phyloP scores from a whole-genome alignment of 2,329 filamentous ascomycete genomes.

The Hysterium pulicare region DNA sequence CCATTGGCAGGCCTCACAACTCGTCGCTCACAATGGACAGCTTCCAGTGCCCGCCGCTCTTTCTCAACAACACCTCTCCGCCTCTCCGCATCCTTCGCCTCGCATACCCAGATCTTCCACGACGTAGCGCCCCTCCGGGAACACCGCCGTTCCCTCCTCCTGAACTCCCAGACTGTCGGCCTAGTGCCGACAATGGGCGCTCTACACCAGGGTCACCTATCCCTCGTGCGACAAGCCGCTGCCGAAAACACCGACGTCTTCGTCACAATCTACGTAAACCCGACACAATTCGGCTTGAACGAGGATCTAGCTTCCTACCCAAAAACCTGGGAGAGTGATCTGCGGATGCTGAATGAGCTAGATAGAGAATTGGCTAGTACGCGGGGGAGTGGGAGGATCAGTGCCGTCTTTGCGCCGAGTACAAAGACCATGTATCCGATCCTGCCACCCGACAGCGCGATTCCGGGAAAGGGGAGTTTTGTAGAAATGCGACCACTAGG shows the following conservation, averaged over 20 bases:
- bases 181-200: constrained; percentile 98
- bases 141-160: constrained; percentile 64
- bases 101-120: constrained; percentile 67
- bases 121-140: constrained; percentile 68
- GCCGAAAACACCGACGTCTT: constrained; percentile 81
- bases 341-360: constrained; percentile 62
- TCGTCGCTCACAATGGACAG: constrained; percentile 4
- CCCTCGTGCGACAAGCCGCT: constrained; percentile 79
- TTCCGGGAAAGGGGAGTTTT: constrained; percentile 79
- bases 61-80: constrained; percentile 9
- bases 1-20: constrained; percentile 9
- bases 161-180: constrained; percentile 69
- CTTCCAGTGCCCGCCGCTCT: constrained; percentile 1
- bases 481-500: constrained; percentile 85
- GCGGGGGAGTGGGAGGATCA: constrained; percentile 59
- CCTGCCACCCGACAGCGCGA: constrained; percentile 67
- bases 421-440: constrained; percentile 85
- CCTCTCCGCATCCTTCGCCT: constrained; percentile 14
- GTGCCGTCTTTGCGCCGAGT: constrained; percentile 81
- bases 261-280: constrained; percentile 93
- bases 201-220: constrained; percentile 86
- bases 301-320: constrained; percentile 91
- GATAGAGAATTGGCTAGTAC: constrained; percentile 65
- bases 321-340: constrained; percentile 79
- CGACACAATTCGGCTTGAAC: constrained; percentile 85